Evolutionary conservation across 805 yeast genomes (phyloP).

Genomic region (Candida xyloterini): DNA sequence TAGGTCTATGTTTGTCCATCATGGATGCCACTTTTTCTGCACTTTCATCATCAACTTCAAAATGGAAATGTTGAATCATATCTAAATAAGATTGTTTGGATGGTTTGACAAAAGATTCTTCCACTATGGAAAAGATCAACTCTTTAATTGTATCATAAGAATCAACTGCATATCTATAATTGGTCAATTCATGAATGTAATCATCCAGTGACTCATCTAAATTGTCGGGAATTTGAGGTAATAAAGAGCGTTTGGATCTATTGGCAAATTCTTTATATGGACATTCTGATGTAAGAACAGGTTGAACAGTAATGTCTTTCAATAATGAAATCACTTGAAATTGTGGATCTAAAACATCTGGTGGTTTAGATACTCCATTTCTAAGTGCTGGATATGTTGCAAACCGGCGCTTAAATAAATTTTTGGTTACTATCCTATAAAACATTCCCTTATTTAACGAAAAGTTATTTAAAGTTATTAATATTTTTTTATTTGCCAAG

Average conservation of each 20-base stretch:
- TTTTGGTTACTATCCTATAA: neutral
- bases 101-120: slow-evolving; percentile 15
- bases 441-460: too few species aligned
- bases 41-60: slow-evolving; percentile 15
- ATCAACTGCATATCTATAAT: slow-evolving; percentile 17
- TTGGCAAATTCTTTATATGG: slow-evolving; percentile 23
- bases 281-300: slow-evolving; percentile 21
- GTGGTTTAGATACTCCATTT: neutral
- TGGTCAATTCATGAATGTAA: slow-evolving; percentile 21
- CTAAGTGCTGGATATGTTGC: neutral
- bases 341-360: slow-evolving; percentile 3
- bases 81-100: slow-evolving; percentile 22
- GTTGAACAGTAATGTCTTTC: slow-evolving; percentile 17
- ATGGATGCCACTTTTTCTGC: slow-evolving; percentile 18
- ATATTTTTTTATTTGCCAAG: neutral
- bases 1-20: slow-evolving; percentile 21
- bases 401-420: neutral
- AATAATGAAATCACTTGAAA: slow-evolving; percentile 24
- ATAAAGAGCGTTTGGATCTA: slow-evolving; percentile 12
- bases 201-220: slow-evolving; percentile 12
- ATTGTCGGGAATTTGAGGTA: slow-evolving; percentile 20
- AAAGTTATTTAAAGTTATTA: neutral
- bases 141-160: slow-evolving; percentile 14
- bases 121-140: slow-evolving; percentile 12
- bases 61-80: slow-evolving; percentile 19